phyloP scores from a whole-genome alignment of 257 asterid genomes.

The Asclepias syriaca region DNA sequence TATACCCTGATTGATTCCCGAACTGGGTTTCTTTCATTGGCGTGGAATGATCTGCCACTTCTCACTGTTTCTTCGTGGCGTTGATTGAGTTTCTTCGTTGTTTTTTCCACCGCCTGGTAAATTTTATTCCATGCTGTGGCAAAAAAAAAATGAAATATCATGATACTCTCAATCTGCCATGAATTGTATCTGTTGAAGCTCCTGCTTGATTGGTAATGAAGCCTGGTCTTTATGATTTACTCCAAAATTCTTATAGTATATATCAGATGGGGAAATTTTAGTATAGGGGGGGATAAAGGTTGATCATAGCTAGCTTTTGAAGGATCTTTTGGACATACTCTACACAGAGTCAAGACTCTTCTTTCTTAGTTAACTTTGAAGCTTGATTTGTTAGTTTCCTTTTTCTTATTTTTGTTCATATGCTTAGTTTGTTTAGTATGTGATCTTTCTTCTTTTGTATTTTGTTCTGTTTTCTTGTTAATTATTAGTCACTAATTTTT shows the following conservation, averaged over 20 bases:
- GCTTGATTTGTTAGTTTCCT: conserved; percentile 15
- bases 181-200: conserved; percentile 20
- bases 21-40: conserved; percentile 75
- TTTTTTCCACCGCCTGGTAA: conserved; percentile 21
- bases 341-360: conserved; percentile 7
- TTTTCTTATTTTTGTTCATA: conserved; percentile 24
- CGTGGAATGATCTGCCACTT: conserved; percentile 83
- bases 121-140: conserved; percentile 21
- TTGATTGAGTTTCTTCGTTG: conserved; percentile 21
- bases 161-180: conserved; percentile 9
- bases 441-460: conserved; percentile 4
- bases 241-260: conserved; percentile 23
- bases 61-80: conserved; percentile 94
- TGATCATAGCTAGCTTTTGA: conserved; percentile 30
- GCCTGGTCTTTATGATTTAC: conserved; percentile 13
- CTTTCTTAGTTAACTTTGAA: conserved; percentile 14
- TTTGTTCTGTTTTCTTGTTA: neutral
- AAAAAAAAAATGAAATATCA: neutral
- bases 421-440: conserved; percentile 13
- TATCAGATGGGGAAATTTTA: conserved; percentile 16
- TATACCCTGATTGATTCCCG: conserved; percentile 64
- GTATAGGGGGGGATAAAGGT: conserved; percentile 21
- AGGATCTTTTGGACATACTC: conserved; percentile 14
- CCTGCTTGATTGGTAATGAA: conserved; percentile 16
- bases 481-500: neutral